phyloP scores from a whole-genome alignment of 2,329 filamentous ascomycete species.

The Pseudocercospora eumusae region DNA sequence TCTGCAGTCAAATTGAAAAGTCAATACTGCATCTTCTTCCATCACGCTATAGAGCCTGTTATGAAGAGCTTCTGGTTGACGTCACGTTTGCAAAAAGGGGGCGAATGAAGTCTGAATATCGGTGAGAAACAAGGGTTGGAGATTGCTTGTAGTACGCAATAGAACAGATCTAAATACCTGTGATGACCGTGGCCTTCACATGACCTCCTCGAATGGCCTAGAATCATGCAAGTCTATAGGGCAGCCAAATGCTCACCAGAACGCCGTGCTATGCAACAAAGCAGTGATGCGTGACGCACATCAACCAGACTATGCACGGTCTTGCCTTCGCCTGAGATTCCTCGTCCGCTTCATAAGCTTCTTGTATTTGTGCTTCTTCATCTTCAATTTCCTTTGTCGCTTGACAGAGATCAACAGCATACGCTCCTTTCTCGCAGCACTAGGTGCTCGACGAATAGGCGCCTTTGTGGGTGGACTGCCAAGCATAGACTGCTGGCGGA shows the following conservation, averaged over 20 bases:
- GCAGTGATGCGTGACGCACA: not conserved
- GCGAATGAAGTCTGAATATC: not conserved
- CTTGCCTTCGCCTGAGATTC: conserved; percentile 82
- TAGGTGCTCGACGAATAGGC: conserved; percentile 27
- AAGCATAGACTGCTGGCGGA: conserved; percentile 27
- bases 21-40: not conserved
- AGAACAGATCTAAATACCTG: not conserved
- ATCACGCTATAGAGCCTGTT: not conserved
- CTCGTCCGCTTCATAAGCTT: conserved; percentile 94
- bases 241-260: not conserved
- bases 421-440: conserved; percentile 34
- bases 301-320: conserved; percentile 32
- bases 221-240: conserved; percentile 1
- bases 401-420: conserved; percentile 89
- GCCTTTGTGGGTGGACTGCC: conserved; percentile 11
- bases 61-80: not conserved
- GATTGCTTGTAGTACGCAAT: conserved; percentile 3
- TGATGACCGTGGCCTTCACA: not conserved
- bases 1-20: not conserved
- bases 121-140: not conserved
- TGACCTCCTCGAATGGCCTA: not conserved
- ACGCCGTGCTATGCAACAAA: conserved; percentile 9
- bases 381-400: conserved; percentile 90
- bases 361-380: conserved; percentile 99
- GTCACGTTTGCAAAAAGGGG: not conserved